Base-by-base conservation (phyloP, 495 filamentous ascomycete species). In the Tuber calosporum region DNA sequence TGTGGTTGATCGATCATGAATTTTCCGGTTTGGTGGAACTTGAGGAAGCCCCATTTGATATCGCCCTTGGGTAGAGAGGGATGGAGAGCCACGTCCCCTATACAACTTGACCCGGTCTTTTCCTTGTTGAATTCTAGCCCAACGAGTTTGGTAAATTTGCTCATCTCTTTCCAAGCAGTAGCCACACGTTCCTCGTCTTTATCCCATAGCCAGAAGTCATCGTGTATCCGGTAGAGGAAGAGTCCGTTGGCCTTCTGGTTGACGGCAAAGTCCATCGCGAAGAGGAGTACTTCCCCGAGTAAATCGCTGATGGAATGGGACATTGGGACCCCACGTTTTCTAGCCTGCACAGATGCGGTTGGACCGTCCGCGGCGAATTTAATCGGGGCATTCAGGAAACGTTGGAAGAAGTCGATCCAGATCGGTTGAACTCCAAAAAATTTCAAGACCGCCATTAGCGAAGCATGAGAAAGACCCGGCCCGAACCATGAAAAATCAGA, bases 151-250 rank as follows among this genome's bases (percentile, higher is more conserved):
- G 84, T 81, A 70, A 89, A 91, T 1, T 84, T 75, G 1, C 83
- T 84, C 80, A 91, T 87, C 2, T 86, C 83, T 30, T 80, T 74
- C 90, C 89, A 92, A 1, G 87, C 89, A 67, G 84, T 86, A 43
- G 84, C 84, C 66, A 87, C 88, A 8, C 82, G 84, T 6, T 84
- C 73, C 39, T 88, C 86, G 9, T 86, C 81, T 19, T 80, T 76
- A 37, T 86, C 85, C 89, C 89, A 91, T 75, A 91, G 86, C 90
- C 90, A 91, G 74, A 91, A 87, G 77, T 91, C 89, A 76, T 91
- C 89, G 73, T 90, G 86, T 45, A 90, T 83, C 9, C 89, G 88
- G 74, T 89, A 90, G 20, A 91, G 81, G 42, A 86, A 83, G 8
- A 83, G 81, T 5, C 87, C 82, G 8, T 87, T 79, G 0, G 89